Conservation (phyloP, 1,139 yeast species). For the Sporopachydermia cereana region DNA sequence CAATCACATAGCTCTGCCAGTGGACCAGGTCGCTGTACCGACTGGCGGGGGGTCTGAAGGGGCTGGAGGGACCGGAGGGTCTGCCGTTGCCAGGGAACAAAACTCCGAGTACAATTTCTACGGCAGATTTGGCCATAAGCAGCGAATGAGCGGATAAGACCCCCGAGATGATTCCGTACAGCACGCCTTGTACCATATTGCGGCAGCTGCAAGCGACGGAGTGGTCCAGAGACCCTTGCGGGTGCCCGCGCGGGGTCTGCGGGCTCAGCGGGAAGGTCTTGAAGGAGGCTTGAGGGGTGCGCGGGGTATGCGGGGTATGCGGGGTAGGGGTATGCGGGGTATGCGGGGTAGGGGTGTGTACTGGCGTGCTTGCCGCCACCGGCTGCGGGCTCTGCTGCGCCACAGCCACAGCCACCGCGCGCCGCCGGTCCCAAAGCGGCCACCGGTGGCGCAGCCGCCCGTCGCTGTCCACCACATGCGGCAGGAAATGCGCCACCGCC, state of each 20-base stretch:
- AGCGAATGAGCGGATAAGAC: slow-evolving; percentile 78
- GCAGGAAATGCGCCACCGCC: slow-evolving; percentile 13
- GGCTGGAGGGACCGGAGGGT: slow-evolving; percentile 29
- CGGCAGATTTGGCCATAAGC: slow-evolving; percentile 71
- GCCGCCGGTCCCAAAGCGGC: background rate
- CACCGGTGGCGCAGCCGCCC: background rate
- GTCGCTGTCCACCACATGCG: background rate
- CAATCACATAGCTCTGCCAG: slow-evolving; percentile 35
- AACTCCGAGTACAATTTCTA: slow-evolving; percentile 43
- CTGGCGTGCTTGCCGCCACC: no score
- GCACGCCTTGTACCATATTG: slow-evolving; percentile 32
- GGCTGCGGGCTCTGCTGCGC: background rate
- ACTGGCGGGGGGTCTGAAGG: no score
- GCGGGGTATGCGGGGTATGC: background rate
- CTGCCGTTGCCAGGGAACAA: slow-evolving; percentile 19
- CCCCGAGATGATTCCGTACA: slow-evolving; percentile 66
- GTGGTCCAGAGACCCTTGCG: background rate
- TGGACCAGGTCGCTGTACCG: slow-evolving; percentile 20
- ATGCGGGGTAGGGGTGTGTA: no score
- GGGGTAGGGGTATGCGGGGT: background rate
- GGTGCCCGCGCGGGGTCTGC: background rate
- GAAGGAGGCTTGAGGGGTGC: background rate
- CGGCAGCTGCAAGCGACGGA: background rate
- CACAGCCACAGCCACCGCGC: background rate
- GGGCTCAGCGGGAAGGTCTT: background rate